A percentile compares a stretch with the other conserved stretches of the same genome.
Conservation (phyloP, 2,329 filamentous ascomycete species). For the Dactylonectria estremocensis region DNA sequence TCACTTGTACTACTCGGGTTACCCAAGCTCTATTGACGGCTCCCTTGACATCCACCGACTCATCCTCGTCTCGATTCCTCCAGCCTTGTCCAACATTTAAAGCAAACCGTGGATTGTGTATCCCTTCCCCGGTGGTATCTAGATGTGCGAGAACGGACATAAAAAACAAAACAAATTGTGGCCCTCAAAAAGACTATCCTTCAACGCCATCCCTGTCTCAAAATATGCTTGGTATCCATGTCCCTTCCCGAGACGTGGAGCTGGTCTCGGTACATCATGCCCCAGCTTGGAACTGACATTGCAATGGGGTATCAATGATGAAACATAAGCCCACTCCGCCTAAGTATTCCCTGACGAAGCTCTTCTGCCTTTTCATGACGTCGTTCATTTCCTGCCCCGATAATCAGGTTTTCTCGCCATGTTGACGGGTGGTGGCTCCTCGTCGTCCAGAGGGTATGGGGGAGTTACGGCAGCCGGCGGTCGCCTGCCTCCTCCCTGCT, state of each 20-base stretch:
- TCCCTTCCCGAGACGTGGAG: not conserved
- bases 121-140: conserved; percentile 5
- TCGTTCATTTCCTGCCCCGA: conserved; percentile 57
- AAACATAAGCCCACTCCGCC: conserved; percentile 6
- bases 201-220: conserved; percentile 25
- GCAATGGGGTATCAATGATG: not conserved
- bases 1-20: conserved; percentile 11
- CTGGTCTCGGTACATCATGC: conserved; percentile 1
- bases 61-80: not conserved
- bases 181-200: conserved; percentile 12
- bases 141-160: conserved; percentile 5
- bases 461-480: conserved; percentile 61
- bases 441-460: conserved; percentile 87
- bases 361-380: not conserved
- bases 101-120: not conserved
- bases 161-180: conserved; percentile 16
- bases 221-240: conserved; percentile 1
- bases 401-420: conserved; percentile 89
- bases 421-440: conserved; percentile 87
- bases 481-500: conserved; percentile 49
- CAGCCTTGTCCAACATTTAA: not conserved
- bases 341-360: not conserved
- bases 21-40: conserved; percentile 4
- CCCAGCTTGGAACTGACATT: conserved; percentile 6
- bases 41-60: not conserved